Base-by-base conservation (phyloP, 164 flowering plant genomes). In the Cinnamomum micranthum region DNA sequence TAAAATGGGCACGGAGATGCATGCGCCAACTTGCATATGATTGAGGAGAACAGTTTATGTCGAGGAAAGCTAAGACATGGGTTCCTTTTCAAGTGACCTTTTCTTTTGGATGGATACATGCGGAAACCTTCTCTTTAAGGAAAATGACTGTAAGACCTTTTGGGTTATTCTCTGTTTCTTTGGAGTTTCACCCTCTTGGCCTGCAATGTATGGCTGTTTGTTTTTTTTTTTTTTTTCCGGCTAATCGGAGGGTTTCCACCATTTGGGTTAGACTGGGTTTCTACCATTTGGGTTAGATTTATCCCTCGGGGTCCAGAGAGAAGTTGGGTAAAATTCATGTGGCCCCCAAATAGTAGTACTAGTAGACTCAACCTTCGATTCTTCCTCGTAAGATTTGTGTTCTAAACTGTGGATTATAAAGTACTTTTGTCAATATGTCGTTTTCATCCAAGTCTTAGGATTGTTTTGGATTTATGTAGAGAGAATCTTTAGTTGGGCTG, bases 31-130 rank as follows among this genome's bases (percentile, higher is more conserved):
- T 19, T 71, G 67, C 52, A 28, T 74, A 78, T 78, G 71, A 78
- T 70, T 74, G 70, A 65, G 64, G 25, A 24, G 50, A 70, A 69
- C 69, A 73, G 76, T 64, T 35, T 77, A n/a, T n/a, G 80, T 77
- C 70, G 13, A 69, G 3, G 23, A 74, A 78, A 78, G 74, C 70
- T 47, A 55, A 31, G 60, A 35, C 76, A 77, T 28, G 31, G 25
- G 60, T 28, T 23, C 9, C 47, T 41, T 41, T 41, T 0, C 11
- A 68, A n/a, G 24, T 10, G 51, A 15, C 62, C 22, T 17, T 51
- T 14, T 69, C n/a, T 69, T 41, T 13, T n/a, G 25, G 27, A 47
- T 41, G 24, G 55, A 41, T 9, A 28, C 41, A 31, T 27, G 69
- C 69, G 19, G 47, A 19, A 47, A 69, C 25, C 25, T 69, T 69